Evolutionary conservation across 371 early-diverging fungal species (phyloP), one percentile per base, ranked within the genome.

Genomic region (Conidiobolus incongruus): DNA sequence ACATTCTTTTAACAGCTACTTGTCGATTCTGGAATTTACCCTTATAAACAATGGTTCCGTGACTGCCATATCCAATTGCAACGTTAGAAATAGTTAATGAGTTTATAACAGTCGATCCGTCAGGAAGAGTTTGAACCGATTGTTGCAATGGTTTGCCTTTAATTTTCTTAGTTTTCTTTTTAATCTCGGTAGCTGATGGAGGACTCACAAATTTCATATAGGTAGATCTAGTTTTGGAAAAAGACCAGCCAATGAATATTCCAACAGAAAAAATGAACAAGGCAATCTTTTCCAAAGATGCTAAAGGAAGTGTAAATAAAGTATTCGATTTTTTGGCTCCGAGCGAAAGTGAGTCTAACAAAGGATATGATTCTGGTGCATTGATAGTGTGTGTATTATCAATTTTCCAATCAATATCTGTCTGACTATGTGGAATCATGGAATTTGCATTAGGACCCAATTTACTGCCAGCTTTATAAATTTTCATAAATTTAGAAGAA

Each of bases 11-110:
- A 28, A 97, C 81, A 0, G 97, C 97, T 2, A 95, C 93, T 0
- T 73, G 60, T 22, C 91, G 72, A 19, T 81, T 84, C 50, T 88
- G 86, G 57, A 88, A 93, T 11, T 59, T 58, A 10, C 95, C 97
- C 48, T 78, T 76, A 53, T 84, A 92, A 17, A 97, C 95, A 13
- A 94, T 76, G 0, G 97, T 97, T 11, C 97, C 97, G 53, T 94
- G 93, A 44, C 83, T 82, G 32, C 97, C 97, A 50, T 91, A 86
- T 5, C 94, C 91, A 49, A 75, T 48, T 22, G 74, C 59, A 0
- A 54, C 50, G 16, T 62, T 61, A 2, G 66, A 49, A 2, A 73
- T 61, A 12, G 48, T 48, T 21, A 73, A 52, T 17, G 59, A 60
- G 35, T 51, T 56, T 4, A 55, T 44, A 5, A 21, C 19, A 5